Percentiles rank a stretch among this genome's conserved stretches.
Conservation (phyloP, 345 rosid species). For the Triadica sebifera region DNA sequence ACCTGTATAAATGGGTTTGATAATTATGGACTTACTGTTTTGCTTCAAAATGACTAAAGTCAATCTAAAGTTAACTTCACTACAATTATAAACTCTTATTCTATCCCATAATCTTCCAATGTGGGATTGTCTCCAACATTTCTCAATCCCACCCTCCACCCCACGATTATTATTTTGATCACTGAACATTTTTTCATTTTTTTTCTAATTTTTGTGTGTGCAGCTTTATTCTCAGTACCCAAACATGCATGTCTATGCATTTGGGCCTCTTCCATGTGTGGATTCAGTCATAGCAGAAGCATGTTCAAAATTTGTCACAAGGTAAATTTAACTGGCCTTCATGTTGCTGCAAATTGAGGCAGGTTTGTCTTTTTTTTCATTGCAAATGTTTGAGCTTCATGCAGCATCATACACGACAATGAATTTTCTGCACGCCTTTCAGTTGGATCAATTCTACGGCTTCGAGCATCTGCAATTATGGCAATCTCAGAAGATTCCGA, state of each 20-base stretch:
- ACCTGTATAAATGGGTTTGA: too few species aligned
- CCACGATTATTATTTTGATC: conserved; percentile 4
- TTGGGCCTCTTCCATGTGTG: conserved; percentile 86
- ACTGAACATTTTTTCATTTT: neutral
- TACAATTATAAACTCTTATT: too few species aligned
- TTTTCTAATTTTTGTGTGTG: too few species aligned
- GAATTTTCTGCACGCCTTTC: conserved; percentile 94
- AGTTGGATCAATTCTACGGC: conserved; percentile 76
- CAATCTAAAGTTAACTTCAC: too few species aligned
- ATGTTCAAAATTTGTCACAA: conserved; percentile 76
- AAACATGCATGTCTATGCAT: conserved; percentile 67
- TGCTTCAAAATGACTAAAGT: too few species aligned
- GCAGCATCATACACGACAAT: conserved; percentile 77
- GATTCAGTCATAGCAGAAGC: conserved; percentile 72
- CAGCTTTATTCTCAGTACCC: conserved; percentile 67
- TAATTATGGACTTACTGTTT: too few species aligned
- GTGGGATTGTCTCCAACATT: too few species aligned
- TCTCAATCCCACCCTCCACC: neutral
- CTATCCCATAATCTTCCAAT: too few species aligned
- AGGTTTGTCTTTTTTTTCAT: conserved; percentile 13
- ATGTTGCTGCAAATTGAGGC: conserved; percentile 13
- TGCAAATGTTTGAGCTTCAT: conserved; percentile 35
- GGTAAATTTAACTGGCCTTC: conserved; percentile 42
- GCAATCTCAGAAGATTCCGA: conserved; percentile 66
- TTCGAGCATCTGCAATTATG: conserved; percentile 74